These are phyloP conservation scores for Spathaspora hagerdaliae DNA, from an alignment of 805 yeast genomes.

Conservation along the genomic window DNA sequence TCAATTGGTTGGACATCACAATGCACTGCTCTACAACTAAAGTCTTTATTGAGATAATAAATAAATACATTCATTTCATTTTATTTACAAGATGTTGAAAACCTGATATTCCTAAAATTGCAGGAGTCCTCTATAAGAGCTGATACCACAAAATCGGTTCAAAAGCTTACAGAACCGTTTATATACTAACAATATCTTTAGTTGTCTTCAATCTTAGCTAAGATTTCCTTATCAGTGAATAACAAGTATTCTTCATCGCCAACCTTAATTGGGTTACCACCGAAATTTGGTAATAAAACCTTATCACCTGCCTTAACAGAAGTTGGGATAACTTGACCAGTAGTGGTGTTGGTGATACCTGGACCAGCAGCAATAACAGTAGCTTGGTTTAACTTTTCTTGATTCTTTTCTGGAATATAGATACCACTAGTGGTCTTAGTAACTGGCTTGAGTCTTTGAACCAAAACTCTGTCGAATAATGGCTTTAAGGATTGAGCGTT, in stretches of 20 bases:
- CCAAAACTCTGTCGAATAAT: constrained; percentile 91
- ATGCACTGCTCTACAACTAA: too few relatives aligned
- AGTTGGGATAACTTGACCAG: constrained; percentile 68
- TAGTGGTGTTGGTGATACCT: constrained; percentile 68
- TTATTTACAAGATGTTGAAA: too few relatives aligned
- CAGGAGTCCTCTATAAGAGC: too few relatives aligned
- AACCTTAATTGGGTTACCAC: constrained; percentile 86
- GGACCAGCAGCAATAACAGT: constrained; percentile 94
- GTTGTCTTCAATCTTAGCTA: constrained; percentile 73
- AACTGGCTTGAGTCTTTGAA: constrained; percentile 90
- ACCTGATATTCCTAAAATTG: too few relatives aligned
- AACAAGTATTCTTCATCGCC: constrained; percentile 78
- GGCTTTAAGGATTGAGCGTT: constrained; percentile 87
- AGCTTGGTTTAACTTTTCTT: constrained; percentile 88
- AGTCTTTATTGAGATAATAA: too few relatives aligned
- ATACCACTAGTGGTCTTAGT: constrained; percentile 90
- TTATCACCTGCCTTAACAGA: constrained; percentile 87
- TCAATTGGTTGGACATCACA: too few relatives aligned
- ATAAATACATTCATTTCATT: too few relatives aligned
- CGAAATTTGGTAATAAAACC: constrained; percentile 90
- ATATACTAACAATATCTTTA: too few relatives aligned
- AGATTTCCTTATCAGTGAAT: constrained; percentile 90
- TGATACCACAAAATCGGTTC: too few relatives aligned
- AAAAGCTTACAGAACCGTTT: too few relatives aligned
- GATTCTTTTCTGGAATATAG: constrained; percentile 93